Evolutionary conservation across 1,284 basidiomycete genomes (phyloP).

Genomic region (Phellopilus nigrolimitatus): DNA sequence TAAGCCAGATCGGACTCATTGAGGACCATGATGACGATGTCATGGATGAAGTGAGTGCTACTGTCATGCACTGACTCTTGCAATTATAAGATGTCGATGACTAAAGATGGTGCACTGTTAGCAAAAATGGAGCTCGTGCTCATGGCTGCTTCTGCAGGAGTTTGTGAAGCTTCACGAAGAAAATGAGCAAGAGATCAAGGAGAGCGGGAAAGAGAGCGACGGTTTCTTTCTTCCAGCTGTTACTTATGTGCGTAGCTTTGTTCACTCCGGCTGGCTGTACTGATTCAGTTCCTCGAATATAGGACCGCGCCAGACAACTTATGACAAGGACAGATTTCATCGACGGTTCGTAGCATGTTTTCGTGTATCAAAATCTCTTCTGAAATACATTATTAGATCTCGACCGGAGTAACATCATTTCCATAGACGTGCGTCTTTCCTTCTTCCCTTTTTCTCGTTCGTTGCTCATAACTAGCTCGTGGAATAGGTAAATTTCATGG

Average conservation of each 20-base stretch:
- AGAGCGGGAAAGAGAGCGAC: conserved; percentile 35
- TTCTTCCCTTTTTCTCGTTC: conserved; percentile 7
- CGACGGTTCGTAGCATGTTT: conserved; percentile 42
- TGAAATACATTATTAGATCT: conserved; percentile 39
- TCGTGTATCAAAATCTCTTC: conserved; percentile 3
- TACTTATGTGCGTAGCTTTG: conserved; percentile 46
- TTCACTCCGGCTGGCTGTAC: conserved; percentile 10
- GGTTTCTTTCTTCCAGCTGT: conserved; percentile 55
- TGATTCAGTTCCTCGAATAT: conserved; percentile 35
- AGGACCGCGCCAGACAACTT: conserved; percentile 56
- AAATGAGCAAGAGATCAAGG: conserved; percentile 40
- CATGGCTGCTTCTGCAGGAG: conserved; percentile 69
- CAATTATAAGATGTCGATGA: neutral
- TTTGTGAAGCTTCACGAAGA: conserved; percentile 58
- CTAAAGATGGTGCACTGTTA: conserved; percentile 21
- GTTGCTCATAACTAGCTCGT: conserved; percentile 9
- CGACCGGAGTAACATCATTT: conserved; percentile 63
- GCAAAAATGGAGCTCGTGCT: conserved; percentile 81
- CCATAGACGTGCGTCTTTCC: conserved; percentile 61
- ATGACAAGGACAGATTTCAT: conserved; percentile 84
- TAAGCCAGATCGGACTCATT: conserved; percentile 66
- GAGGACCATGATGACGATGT: conserved; percentile 83
- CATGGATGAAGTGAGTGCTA: conserved; percentile 64
- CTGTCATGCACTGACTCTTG: no score
- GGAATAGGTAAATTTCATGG: conserved; percentile 64